phyloP scores from a whole-genome alignment of 306 rosid species.

The Citrullus mucosospermus region DNA sequence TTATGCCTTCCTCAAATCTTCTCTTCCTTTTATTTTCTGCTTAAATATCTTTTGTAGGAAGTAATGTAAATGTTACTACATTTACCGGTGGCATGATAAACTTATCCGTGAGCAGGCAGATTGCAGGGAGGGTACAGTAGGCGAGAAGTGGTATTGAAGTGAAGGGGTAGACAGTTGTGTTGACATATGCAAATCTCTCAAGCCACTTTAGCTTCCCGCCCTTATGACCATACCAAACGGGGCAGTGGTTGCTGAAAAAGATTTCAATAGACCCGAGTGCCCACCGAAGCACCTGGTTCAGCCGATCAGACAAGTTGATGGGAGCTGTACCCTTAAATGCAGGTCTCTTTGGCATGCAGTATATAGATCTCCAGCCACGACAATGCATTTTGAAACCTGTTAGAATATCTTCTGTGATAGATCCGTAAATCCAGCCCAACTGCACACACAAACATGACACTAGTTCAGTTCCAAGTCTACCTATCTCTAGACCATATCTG shows the following conservation, averaged over 20 bases:
- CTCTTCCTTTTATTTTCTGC: not conserved
- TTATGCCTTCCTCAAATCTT: not conserved
- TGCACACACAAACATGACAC: constrained; percentile 24
- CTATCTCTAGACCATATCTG: not conserved
- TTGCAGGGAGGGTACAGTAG: constrained; percentile 80
- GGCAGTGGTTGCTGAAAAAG: constrained; percentile 89
- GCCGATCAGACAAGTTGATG: constrained; percentile 88
- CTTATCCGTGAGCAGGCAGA: constrained; percentile 93
- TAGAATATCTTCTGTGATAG: constrained; percentile 88
- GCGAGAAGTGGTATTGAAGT: constrained; percentile 87
- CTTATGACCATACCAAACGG: constrained; percentile 82
- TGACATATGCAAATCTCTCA: constrained; percentile 77
- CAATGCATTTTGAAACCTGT: constrained; percentile 98
- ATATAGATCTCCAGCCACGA: constrained; percentile 97
- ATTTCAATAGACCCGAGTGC: constrained; percentile 93
- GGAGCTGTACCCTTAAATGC: constrained; percentile 99
- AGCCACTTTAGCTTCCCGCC: constrained; percentile 93
- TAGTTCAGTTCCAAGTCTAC: not conserved
- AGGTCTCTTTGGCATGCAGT: constrained; percentile 71
- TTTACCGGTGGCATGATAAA: constrained; percentile 96
- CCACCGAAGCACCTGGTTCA: constrained; percentile 98
- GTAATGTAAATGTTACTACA: not conserved
- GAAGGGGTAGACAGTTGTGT: constrained; percentile 94
- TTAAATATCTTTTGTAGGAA: not conserved
- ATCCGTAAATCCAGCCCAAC: constrained; percentile 97